These are phyloP conservation scores for Coemansia sp. DNA, from an alignment of 192 early-diverging fungal species.

Conservation along the genomic window DNA sequence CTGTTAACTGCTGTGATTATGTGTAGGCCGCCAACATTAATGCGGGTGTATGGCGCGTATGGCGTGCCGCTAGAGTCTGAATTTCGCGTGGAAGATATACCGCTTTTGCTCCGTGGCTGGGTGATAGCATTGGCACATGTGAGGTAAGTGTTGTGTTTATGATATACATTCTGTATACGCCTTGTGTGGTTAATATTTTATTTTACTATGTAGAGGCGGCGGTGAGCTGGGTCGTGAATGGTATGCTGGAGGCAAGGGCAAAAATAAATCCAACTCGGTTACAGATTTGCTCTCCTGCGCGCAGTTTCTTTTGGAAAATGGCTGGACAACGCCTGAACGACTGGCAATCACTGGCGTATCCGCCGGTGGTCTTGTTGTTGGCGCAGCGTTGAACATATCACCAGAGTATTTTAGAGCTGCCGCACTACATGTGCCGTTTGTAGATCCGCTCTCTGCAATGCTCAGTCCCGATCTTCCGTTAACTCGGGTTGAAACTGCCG, in stretches of 20 bases:
- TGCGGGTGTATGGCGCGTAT: conserved; percentile 82
- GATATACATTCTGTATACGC: background rate
- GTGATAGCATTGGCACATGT: conserved; percentile 81
- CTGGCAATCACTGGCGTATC: conserved; percentile 71
- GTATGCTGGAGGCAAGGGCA: conserved; percentile 74
- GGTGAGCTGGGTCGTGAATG: conserved; percentile 74
- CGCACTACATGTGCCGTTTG: conserved; percentile 76
- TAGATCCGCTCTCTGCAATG: conserved; percentile 88
- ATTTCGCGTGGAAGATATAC: conserved; percentile 73
- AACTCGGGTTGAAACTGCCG: conserved; percentile 69
- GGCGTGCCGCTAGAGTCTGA: conserved; percentile 73
- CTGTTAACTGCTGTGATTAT: background rate
- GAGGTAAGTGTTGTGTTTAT: conserved; percentile 16
- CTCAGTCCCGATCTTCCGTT: conserved; percentile 68
- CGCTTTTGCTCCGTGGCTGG: conserved; percentile 79
- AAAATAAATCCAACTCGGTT: conserved; percentile 72
- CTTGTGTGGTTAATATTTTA: too few species aligned
- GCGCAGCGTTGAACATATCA: conserved; percentile 62
- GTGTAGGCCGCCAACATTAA: conserved; percentile 52
- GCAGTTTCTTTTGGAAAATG: conserved; percentile 62
- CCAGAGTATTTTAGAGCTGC: conserved; percentile 77
- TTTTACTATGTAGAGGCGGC: conserved; percentile 60
- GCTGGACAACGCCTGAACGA: conserved; percentile 55
- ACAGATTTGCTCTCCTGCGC: conserved; percentile 69
- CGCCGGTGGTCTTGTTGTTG: conserved; percentile 77